Evolutionary conservation across 305 asterid species (phyloP).

Genomic region (Solanum hybrid): DNA sequence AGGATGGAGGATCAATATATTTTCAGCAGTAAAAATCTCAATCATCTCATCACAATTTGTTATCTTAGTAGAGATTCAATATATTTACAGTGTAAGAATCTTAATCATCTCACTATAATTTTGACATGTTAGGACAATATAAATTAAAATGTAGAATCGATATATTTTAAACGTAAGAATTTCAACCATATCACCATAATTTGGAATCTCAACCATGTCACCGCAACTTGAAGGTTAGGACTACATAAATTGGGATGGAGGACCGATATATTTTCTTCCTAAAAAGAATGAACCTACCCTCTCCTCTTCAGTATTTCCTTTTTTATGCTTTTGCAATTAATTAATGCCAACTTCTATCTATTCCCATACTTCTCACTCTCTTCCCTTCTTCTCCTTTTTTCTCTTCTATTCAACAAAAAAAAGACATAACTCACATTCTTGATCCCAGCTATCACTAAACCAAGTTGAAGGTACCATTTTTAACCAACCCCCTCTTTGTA

Average conservation of each 20-base stretch:
- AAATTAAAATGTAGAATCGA: fast-evolving
- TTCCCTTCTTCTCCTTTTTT: background rate
- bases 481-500: background rate
- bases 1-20: too few relatives aligned
- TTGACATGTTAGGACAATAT: too few relatives aligned
- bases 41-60: too few relatives aligned
- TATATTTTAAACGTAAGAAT: too few relatives aligned
- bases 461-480: background rate
- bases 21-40: too few relatives aligned
- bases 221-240: too few relatives aligned
- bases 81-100: too few relatives aligned
- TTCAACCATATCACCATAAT: too few relatives aligned
- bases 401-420: background rate
- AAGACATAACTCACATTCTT: background rate
- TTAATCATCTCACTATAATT: too few relatives aligned
- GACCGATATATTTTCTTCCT: background rate
- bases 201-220: too few relatives aligned
- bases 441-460: background rate
- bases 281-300: background rate
- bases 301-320: background rate
- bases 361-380: background rate
- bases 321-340: background rate
- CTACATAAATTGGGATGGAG: background rate
- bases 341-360: background rate
- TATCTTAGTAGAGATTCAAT: too few relatives aligned